These are phyloP conservation scores for Yarrowia sp. DNA, from an alignment of 805 yeast species.

Conservation along the genomic window DNA sequence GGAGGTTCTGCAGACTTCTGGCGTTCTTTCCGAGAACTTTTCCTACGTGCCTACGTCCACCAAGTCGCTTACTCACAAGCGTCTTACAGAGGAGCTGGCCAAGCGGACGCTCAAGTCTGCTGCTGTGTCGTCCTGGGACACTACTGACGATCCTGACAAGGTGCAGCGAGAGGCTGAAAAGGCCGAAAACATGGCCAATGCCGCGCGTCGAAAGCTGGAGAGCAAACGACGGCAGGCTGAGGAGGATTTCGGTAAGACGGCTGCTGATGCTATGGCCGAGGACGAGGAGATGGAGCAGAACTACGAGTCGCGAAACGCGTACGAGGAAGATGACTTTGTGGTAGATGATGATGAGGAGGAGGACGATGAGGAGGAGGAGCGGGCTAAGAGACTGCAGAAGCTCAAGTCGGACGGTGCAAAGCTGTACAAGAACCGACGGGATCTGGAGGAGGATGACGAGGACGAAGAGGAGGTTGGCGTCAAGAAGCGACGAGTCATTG, in stretches of 20 bases:
- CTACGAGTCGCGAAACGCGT: conserved; percentile 34
- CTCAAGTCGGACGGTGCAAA: conserved; percentile 36
- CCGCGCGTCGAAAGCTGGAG: conserved; percentile 44
- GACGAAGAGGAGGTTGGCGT: conserved; percentile 27
- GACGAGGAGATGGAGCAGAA: conserved; percentile 28
- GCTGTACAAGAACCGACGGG: conserved; percentile 27
- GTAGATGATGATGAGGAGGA: conserved; percentile 38
- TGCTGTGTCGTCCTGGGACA: conserved; percentile 40
- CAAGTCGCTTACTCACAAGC: conserved; percentile 75
- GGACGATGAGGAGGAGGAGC: conserved; percentile 35
- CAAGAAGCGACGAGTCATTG: conserved; percentile 35
- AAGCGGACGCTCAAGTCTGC: conserved; percentile 34
- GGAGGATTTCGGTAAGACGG: conserved; percentile 27
- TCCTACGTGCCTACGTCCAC: conserved; percentile 88
- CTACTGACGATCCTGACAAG: conserved; percentile 46
- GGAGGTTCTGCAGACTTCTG: conserved; percentile 66
- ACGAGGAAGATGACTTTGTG: conserved; percentile 41
- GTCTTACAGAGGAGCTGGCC: conserved; percentile 53
- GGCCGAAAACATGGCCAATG: conserved; percentile 40
- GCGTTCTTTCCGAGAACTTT: conserved; percentile 59
- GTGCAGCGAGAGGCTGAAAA: conserved; percentile 44
- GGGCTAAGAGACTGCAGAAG: conserved; percentile 35
- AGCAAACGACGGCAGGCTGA: conserved; percentile 36
- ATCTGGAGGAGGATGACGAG: conserved; percentile 27
- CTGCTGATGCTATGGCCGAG: conserved; percentile 9